phyloP scores from a whole-genome alignment of 345 rosid species.

The Geranium brycei region DNA sequence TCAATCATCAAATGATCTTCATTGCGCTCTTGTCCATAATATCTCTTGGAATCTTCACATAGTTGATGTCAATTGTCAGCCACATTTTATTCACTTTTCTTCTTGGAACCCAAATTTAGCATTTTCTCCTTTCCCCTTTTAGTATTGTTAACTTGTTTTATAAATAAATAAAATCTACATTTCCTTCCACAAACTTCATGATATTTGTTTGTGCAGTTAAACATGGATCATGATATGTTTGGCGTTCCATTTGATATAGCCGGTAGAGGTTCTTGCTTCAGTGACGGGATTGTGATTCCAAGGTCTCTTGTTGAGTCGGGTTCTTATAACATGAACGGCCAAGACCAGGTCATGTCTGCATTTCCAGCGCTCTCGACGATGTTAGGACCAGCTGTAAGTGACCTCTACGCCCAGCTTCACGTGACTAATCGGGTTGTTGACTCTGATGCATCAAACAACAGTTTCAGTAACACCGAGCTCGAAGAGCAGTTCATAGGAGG shows the following conservation, averaged over 20 bases:
- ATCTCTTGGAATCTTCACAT: neutral
- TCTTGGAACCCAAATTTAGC: neutral
- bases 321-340: conserved; percentile 22
- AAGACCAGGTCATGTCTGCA: conserved; percentile 15
- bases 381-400: conserved; percentile 21
- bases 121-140: neutral
- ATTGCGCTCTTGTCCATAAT: neutral
- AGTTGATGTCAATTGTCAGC: neutral
- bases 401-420: conserved; percentile 11
- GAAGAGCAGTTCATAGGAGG: conserved; percentile 21
- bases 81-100: neutral
- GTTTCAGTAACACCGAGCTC: conserved; percentile 9
- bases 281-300: conserved; percentile 15
- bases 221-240: conserved; percentile 39
- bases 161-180: neutral
- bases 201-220: neutral
- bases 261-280: conserved; percentile 19
- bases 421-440: conserved; percentile 2
- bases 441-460: neutral
- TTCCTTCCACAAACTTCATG: neutral
- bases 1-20: too few species aligned
- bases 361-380: conserved; percentile 19
- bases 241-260: conserved; percentile 24
- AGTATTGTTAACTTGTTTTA: neutral
- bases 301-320: conserved; percentile 19